Conservation (phyloP, 805 yeast species). For the Candida ficus region DNA sequence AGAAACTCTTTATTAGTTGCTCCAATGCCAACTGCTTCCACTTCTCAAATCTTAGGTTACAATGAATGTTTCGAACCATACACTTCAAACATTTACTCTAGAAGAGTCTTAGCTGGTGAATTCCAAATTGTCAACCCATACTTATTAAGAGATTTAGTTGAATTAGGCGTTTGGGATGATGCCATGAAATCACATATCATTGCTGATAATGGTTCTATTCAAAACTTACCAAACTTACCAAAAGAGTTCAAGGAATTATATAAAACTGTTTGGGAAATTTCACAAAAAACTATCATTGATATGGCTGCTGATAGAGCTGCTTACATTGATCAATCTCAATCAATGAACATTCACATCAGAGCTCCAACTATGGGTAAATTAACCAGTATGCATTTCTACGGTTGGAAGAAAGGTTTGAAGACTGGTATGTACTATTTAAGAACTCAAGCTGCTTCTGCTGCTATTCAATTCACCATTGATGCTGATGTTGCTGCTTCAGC, state of each 20-base stretch:
- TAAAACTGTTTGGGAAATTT: conserved; percentile 95
- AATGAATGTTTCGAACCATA: conserved; percentile 96
- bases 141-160: conserved; percentile 74
- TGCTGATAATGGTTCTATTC: conserved; percentile 80
- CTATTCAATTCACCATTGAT: conserved; percentile 83
- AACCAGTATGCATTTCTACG: conserved; percentile 97
- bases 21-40: conserved; percentile 98
- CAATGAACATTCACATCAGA: conserved; percentile 78
- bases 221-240: conserved; percentile 69
- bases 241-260: conserved; percentile 69
- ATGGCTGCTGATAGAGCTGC: conserved; percentile 82
- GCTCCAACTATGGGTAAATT: conserved; percentile 95
- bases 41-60: conserved; percentile 91
- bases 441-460: conserved; percentile 95
- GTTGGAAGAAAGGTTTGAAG: conserved; percentile 97
- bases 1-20: conserved; percentile 87
- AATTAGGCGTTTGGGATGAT: conserved; percentile 78
- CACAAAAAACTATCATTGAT: conserved; percentile 80
- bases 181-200: conserved; percentile 74
- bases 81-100: conserved; percentile 86
- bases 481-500: conserved; percentile 96
- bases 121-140: conserved; percentile 89
- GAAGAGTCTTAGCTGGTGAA: conserved; percentile 92
- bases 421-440: conserved; percentile 98
- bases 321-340: conserved; percentile 88